A percentile compares a stretch with the other conserved stretches of the same genome.
phyloP scores from a whole-genome alignment of 2,329 filamentous ascomycete genomes.

The Zymoseptoria ardabiliae region DNA sequence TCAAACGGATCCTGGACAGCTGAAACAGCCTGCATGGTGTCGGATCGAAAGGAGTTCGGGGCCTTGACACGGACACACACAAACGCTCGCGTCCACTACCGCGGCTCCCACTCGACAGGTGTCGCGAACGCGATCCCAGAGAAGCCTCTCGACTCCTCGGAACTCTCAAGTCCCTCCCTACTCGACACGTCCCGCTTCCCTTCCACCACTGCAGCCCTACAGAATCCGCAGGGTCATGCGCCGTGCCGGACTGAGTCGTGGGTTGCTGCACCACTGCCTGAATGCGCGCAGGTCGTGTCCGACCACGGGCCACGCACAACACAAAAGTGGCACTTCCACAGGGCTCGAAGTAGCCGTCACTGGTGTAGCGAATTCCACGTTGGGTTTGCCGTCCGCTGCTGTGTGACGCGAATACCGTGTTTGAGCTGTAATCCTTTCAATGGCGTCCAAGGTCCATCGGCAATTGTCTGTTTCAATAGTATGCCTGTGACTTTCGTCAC shows the following conservation, averaged over 20 bases:
- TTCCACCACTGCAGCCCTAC: not conserved
- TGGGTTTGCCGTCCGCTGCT: not conserved
- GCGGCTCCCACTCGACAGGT: not conserved
- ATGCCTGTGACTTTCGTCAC: not conserved
- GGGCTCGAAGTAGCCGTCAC: not conserved
- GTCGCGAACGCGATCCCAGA: not conserved
- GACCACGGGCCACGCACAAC: not conserved
- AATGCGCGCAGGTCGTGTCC: not conserved
- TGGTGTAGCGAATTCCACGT: not conserved
- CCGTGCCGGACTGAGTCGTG: not conserved
- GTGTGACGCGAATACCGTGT: not conserved
- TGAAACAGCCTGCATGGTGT: constrained; percentile 13
- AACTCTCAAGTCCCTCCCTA: not conserved
- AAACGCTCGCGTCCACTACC: not conserved
- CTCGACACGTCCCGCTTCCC: not conserved
- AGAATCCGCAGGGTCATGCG: not conserved
- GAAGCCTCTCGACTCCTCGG: not conserved
- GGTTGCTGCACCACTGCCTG: not conserved
- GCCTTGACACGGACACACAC: not conserved
- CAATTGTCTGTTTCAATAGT: not conserved
- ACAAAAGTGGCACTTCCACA: not conserved
- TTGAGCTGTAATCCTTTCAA: not conserved
- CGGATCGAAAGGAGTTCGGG: not conserved
- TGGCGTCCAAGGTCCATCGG: not conserved
- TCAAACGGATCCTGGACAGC: constrained; percentile 9